phyloP scores from a whole-genome alignment of 192 early-diverging fungal species.

The Geranomyces michiganensis region DNA sequence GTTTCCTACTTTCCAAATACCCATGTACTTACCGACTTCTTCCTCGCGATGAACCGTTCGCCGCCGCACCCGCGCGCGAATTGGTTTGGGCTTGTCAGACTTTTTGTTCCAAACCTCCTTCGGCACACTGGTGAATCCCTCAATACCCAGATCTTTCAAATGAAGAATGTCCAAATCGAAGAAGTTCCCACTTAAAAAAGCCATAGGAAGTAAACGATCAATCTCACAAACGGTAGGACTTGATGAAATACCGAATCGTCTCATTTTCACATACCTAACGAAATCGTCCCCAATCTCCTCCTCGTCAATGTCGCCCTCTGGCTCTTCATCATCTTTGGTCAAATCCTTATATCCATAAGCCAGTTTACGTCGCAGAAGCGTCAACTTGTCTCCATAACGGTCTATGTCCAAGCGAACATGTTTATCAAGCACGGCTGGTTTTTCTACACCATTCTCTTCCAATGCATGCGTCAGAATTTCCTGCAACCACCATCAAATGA shows the following conservation, averaged over 20 bases:
- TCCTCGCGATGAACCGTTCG: slow-evolving; percentile 11
- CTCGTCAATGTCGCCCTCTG: slow-evolving; percentile 43
- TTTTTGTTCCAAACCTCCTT: slow-evolving; percentile 56
- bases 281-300: slow-evolving; percentile 55
- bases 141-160: slow-evolving; percentile 52
- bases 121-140: slow-evolving; percentile 40
- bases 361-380: slow-evolving; percentile 77
- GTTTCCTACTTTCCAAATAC: neutral
- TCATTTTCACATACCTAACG: slow-evolving; percentile 35
- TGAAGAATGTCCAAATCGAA: slow-evolving; percentile 78
- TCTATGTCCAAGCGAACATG: slow-evolving; percentile 83
- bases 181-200: slow-evolving; percentile 81
- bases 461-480: slow-evolving; percentile 83
- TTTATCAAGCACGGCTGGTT: slow-evolving; percentile 67
- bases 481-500: slow-evolving; percentile 37
- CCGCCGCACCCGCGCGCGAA: slow-evolving; percentile 29
- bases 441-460: slow-evolving; percentile 78
- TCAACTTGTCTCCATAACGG: slow-evolving; percentile 69
- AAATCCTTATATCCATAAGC: slow-evolving; percentile 74
- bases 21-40: slow-evolving; percentile 5
- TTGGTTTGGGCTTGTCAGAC: slow-evolving; percentile 31
- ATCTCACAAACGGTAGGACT: neutral
- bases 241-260: too few species aligned
- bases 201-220: too few species aligned
- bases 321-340: slow-evolving; percentile 39